Evolutionary conservation across 228 moss, liverwort and hornwort species (phyloP).

Genomic region (Sphagnum fallax): DNA sequence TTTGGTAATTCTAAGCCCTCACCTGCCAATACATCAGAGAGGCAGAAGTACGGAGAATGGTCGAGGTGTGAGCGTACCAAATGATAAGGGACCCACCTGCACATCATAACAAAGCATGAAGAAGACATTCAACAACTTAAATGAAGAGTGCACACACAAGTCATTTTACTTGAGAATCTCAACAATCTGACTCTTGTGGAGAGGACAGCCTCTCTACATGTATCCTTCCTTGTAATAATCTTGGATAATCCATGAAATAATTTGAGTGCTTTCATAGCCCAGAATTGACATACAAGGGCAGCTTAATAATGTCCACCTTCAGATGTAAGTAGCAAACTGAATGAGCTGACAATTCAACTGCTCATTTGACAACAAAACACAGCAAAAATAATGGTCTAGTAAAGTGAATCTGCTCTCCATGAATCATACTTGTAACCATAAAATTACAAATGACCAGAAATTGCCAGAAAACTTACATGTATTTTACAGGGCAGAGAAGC

Average conservation of each 20-base stretch:
- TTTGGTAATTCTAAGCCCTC: slow-evolving; percentile 3
- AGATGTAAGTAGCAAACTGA: too few relatives aligned
- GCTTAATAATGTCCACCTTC: too few relatives aligned
- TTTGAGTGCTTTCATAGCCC: too few relatives aligned
- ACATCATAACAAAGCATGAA: background rate
- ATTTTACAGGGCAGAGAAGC: slow-evolving; percentile 79
- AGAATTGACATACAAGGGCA: too few relatives aligned
- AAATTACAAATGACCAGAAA: background rate
- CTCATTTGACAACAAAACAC: background rate
- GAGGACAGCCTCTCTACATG: too few relatives aligned
- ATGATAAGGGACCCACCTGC: slow-evolving; percentile 83
- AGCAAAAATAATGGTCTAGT: background rate
- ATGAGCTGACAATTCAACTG: too few relatives aligned
- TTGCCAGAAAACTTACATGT: slow-evolving; percentile 31
- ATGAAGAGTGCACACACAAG: too few relatives aligned
- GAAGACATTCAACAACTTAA: background rate
- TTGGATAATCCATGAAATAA: background rate
- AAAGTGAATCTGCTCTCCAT: background rate
- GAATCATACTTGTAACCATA: too few relatives aligned
- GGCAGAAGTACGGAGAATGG: slow-evolving; percentile 45
- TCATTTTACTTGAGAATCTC: too few relatives aligned
- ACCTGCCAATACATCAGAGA: slow-evolving; percentile 33
- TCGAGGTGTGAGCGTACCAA: slow-evolving; percentile 44
- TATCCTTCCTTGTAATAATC: background rate
- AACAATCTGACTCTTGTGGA: too few relatives aligned